phyloP scores from a whole-genome alignment of 2,329 filamentous ascomycete genomes.

The Orbilia brochopaga region DNA sequence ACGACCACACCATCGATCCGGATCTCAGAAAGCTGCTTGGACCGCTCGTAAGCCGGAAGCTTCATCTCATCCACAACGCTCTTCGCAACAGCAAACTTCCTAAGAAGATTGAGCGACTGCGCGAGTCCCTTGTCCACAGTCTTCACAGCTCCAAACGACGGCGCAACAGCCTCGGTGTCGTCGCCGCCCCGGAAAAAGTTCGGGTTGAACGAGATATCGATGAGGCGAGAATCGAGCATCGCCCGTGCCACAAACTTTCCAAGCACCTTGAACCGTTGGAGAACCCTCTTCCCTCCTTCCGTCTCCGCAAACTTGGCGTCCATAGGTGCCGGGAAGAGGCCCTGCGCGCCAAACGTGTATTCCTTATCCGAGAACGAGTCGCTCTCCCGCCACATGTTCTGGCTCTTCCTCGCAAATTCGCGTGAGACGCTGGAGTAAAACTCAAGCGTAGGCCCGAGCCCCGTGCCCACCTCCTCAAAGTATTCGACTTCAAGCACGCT shows the following conservation, averaged over 20 bases:
- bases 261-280: slow-evolving; percentile 88
- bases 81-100: slow-evolving; percentile 83
- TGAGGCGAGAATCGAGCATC: slow-evolving; percentile 97
- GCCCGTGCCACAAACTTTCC: slow-evolving; percentile 97
- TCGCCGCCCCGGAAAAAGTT: slow-evolving; percentile 96
- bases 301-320: slow-evolving; percentile 74
- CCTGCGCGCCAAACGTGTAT: slow-evolving; percentile 81
- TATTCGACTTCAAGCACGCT: slow-evolving; percentile 97
- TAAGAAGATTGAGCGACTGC: slow-evolving; percentile 81
- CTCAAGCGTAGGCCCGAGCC: slow-evolving; percentile 90
- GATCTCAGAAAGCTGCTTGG: slow-evolving; percentile 71
- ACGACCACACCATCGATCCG: slow-evolving; percentile 76
- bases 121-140: slow-evolving; percentile 86
- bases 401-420: slow-evolving; percentile 95
- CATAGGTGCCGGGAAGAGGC: slow-evolving; percentile 90
- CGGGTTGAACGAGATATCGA: slow-evolving; percentile 95
- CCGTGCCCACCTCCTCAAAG: slow-evolving; percentile 97
- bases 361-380: slow-evolving; percentile 75
- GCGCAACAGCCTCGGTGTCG: slow-evolving; percentile 67
- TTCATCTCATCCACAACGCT: slow-evolving; percentile 78
- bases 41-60: slow-evolving; percentile 73
- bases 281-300: slow-evolving; percentile 82
- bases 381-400: slow-evolving; percentile 94
- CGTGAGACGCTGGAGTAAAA: slow-evolving; percentile 98
- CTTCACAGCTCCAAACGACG: slow-evolving; percentile 87